These are phyloP conservation scores for Blastocystis sp. DNA, from an alignment of 352 stramenopile genomes.

Conservation along the genomic window DNA sequence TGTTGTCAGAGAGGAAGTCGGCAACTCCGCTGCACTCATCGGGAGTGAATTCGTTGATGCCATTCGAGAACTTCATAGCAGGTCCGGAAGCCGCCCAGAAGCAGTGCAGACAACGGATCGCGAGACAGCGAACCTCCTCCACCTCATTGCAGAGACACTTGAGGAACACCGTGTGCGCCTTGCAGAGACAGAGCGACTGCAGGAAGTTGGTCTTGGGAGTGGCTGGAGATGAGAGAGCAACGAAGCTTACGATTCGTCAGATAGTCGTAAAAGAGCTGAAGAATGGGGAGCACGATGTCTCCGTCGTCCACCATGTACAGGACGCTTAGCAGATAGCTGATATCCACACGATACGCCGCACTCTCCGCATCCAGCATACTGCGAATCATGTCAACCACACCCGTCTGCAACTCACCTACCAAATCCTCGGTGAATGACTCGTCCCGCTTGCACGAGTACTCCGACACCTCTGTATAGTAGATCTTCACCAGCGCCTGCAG, in stretches of 20 bases:
- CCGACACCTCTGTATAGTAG: conserved; percentile 20
- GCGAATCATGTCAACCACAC: conserved; percentile 20
- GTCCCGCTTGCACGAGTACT: conserved; percentile 41
- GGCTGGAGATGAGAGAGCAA: not conserved
- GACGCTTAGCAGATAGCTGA: conserved; percentile 42
- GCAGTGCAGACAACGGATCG: conserved; percentile 48
- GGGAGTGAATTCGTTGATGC: conserved; percentile 31
- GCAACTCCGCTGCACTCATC: conserved; percentile 30
- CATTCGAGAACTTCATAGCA: not conserved
- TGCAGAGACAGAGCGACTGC: conserved; percentile 39
- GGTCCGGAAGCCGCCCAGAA: conserved; percentile 34
- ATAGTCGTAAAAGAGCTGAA: not conserved
- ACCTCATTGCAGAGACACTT: conserved; percentile 43
- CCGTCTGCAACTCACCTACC: conserved; percentile 30
- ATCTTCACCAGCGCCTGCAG: conserved; percentile 48
- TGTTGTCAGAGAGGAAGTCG: conserved; percentile 6
- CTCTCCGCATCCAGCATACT: not conserved
- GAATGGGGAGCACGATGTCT: not conserved
- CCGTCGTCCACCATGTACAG: conserved; percentile 38
- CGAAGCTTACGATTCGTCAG: not conserved
- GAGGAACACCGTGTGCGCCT: conserved; percentile 48
- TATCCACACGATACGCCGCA: conserved; percentile 20
- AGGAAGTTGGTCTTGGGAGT: conserved; percentile 1
- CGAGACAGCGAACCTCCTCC: conserved; percentile 30
- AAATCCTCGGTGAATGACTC: conserved; percentile 21